A percentile compares a stretch with the other conserved stretches of the same genome.
phyloP scores from a whole-genome alignment of 108 stramenopile species.

The Seminavis robusta region DNA sequence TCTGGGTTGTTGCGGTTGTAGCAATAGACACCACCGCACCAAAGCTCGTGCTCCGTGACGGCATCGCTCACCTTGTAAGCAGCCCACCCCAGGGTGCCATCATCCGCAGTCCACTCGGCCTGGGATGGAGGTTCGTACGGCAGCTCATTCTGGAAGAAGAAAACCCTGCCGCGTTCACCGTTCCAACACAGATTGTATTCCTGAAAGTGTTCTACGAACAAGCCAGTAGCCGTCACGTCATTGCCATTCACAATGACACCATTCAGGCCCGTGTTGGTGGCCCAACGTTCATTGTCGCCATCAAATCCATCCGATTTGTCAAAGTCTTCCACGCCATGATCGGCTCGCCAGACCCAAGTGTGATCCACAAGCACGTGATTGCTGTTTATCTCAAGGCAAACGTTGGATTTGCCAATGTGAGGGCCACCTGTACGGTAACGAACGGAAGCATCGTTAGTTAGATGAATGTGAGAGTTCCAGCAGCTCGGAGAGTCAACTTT shows the following conservation, averaged over 20 bases:
- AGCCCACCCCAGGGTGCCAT: neutral
- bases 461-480: no score
- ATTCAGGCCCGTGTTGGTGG: neutral
- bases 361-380: neutral
- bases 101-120: neutral
- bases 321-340: conserved; percentile 1
- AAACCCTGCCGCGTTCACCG: neutral
- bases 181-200: neutral
- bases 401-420: neutral
- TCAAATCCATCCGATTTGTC: conserved; percentile 9
- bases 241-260: neutral
- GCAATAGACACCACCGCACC: conserved; percentile 4
- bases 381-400: neutral
- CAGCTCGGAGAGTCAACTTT: no score
- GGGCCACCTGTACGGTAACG: no score
- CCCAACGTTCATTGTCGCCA: conserved; percentile 8
- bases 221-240: neutral
- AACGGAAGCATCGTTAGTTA: no score
- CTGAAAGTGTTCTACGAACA: neutral
- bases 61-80: conserved; percentile 1
- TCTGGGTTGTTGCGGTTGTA: conserved; percentile 10
- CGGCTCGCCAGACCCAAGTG: neutral
- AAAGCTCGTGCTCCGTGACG: neutral
- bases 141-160: neutral
- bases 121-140: neutral